phyloP scores from a whole-genome alignment of 1,284 basidiomycete species.

The Sutorius eximius region DNA sequence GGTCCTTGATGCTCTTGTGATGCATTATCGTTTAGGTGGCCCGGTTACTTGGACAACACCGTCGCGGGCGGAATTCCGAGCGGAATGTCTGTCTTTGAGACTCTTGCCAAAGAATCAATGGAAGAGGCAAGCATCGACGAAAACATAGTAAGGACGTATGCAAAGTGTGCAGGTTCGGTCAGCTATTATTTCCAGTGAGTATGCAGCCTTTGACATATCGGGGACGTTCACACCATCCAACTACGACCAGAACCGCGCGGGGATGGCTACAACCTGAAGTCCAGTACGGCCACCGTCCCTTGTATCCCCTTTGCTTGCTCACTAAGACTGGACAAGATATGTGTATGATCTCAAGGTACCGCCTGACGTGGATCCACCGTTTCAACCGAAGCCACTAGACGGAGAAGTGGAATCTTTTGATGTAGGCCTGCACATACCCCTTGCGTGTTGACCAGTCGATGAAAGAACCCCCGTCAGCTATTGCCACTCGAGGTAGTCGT shows the following conservation, averaged over 20 bases:
- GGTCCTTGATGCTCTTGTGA: neutral
- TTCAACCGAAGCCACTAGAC: conserved; percentile 77
- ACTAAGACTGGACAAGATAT: conserved; percentile 49
- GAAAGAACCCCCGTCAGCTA: conserved; percentile 43
- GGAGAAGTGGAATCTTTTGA: conserved; percentile 93
- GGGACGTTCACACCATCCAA: conserved; percentile 1
- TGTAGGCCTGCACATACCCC: conserved; percentile 39
- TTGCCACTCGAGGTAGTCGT: conserved; percentile 56
- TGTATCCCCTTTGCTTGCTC: neutral
- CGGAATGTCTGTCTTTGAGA: conserved; percentile 73
- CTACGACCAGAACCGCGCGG: conserved; percentile 50
- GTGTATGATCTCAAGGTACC: conserved; percentile 80
- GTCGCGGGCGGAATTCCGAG: conserved; percentile 79
- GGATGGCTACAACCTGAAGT: conserved; percentile 88
- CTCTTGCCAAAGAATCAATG: conserved; percentile 88
- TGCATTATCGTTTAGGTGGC: conserved; percentile 52
- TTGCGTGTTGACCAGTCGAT: neutral
- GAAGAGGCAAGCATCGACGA: conserved; percentile 86
- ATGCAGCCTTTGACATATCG: neutral
- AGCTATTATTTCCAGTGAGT: conserved; percentile 70
- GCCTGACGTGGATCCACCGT: conserved; percentile 44
- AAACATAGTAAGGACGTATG: conserved; percentile 55
- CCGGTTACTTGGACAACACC: conserved; percentile 76
- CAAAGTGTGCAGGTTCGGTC: conserved; percentile 60
- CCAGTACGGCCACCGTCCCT: conserved; percentile 51